Evolutionary conservation across 225 moss, liverwort and hornwort species (phyloP).

Genomic region (Ulota crispa): DNA sequence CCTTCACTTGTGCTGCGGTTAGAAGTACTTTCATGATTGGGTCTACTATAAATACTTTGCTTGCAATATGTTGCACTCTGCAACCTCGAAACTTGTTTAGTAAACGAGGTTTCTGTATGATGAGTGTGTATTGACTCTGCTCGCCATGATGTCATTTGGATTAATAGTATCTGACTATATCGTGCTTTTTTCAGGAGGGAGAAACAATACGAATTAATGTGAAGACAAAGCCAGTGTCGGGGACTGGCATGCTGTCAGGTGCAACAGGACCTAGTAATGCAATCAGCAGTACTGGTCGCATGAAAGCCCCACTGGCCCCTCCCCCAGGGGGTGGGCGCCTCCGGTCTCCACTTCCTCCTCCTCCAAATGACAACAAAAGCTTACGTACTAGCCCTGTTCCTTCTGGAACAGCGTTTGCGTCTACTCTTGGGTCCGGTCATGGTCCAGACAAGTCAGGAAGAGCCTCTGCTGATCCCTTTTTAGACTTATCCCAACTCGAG

Average conservation of each 20-base stretch:
- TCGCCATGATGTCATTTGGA: conserved; percentile 3
- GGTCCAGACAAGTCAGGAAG: conserved; percentile 54
- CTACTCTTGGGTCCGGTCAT: conserved; percentile 41
- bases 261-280: conserved; percentile 54
- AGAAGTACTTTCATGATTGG: background rate
- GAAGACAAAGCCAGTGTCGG: conserved; percentile 79
- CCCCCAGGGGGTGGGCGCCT: conserved; percentile 96
- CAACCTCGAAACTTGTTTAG: background rate
- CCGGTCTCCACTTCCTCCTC: conserved; percentile 90
- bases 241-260: conserved; percentile 82
- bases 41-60: background rate
- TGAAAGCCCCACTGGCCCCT: conserved; percentile 92
- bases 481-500: conserved; percentile 85
- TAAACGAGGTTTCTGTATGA: background rate
- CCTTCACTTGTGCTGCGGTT: background rate
- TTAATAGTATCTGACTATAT: background rate
- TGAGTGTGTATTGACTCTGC: background rate
- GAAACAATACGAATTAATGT: conserved; percentile 97
- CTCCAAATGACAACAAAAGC: conserved; percentile 78
- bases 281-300: conserved; percentile 61
- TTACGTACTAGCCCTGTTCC: conserved; percentile 59
- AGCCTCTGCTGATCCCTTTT: conserved; percentile 59
- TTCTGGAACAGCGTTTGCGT: conserved; percentile 43
- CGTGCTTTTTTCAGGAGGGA: conserved; percentile 66
- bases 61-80: background rate